Evolutionary conservation across 2,329 filamentous ascomycete species (phyloP), one percentile per base, ranked within the genome.

Genomic region (Teratosphaeria destructans): DNA sequence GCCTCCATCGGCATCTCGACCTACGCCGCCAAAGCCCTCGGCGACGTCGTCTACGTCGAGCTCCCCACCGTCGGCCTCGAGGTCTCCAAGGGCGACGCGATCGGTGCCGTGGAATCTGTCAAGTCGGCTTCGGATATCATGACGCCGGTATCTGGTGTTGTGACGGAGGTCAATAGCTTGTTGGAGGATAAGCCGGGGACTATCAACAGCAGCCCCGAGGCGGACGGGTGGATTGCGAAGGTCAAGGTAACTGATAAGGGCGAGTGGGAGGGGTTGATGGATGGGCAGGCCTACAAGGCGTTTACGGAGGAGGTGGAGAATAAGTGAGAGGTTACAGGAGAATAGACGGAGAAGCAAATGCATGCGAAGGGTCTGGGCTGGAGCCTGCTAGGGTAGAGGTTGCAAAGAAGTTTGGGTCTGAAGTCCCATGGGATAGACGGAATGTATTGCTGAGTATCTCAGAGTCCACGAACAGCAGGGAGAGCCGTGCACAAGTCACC

Each of bases 41-140:
- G 94, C 67, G 94, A 99, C 74, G 92, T 97, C 61, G 93, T 99
- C 72, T 99, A 89, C 79, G 91, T 97, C 70, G 94, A 99, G 81
- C 87, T 99, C 34, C 94, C 94, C 59, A 80, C 86, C 66, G 72
- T 81, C 59, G 87, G 85, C 65, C 79, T 85, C 67, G 83, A 87
- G 68, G 82, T 95, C 62, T 76, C 77, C 60, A 82, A 85, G 60
- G 91, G 91, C 70, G 93, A 97, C 72, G 82, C 88, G 65, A 88
- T 97, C 67, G 94, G 94, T 66, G 91, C 93, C 62, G 93, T 99
- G 68, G 94, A 99, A 80, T 96, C 91, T 2, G 94, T 99, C 76
- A 99, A 99, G 82, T 94, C 88, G 63, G 94, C 94, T n/a, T 93
- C 90, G 64, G 94, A 99, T 74, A 96, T 99, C 80, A 88, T 96